Conservation (phyloP, 148 eudicot genomes). For the Simmondsia chinensis region DNA sequence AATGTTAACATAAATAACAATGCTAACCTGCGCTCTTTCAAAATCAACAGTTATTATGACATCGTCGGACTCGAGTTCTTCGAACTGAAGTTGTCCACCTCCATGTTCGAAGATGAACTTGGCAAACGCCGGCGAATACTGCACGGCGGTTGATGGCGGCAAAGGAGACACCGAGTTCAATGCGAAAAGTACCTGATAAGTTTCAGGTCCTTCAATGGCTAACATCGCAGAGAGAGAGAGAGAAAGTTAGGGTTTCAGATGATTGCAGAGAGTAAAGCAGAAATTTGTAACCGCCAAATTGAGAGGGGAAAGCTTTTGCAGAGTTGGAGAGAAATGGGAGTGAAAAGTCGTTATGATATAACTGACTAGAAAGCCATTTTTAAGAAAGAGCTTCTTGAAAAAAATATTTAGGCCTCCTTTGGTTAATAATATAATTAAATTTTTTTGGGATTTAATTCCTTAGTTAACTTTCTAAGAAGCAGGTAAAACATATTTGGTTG, state of each 20-base stretch:
- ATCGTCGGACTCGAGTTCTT: conserved; percentile 17
- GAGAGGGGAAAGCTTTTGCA: no score
- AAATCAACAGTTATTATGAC: conserved; percentile 26
- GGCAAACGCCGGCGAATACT: conserved; percentile 18
- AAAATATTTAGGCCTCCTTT: no score
- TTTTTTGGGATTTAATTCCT: no score
- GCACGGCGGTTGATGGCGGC: conserved; percentile 1
- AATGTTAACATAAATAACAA: background rate
- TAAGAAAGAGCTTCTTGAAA: no score
- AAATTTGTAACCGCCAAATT: no score
- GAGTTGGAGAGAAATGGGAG: no score
- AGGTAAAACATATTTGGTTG: no score
- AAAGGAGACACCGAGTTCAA: conserved; percentile 26
- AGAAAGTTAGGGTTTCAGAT: conserved; percentile 10
- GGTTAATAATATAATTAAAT: no score
- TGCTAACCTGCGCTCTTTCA: conserved; percentile 31
- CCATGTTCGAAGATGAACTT: conserved; percentile 31
- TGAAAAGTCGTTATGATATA: no score
- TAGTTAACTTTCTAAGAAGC: no score
- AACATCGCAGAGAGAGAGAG: conserved; percentile 15
- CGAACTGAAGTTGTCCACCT: conserved; percentile 27
- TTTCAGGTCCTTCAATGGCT: conserved; percentile 20
- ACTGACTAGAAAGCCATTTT: no score
- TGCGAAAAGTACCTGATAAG: conserved; percentile 16
- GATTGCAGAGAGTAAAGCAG: no score